These are phyloP conservation scores for Ophiostoma sp. DNA, from an alignment of 2,329 filamentous ascomycete genomes.

Conservation along the genomic window DNA sequence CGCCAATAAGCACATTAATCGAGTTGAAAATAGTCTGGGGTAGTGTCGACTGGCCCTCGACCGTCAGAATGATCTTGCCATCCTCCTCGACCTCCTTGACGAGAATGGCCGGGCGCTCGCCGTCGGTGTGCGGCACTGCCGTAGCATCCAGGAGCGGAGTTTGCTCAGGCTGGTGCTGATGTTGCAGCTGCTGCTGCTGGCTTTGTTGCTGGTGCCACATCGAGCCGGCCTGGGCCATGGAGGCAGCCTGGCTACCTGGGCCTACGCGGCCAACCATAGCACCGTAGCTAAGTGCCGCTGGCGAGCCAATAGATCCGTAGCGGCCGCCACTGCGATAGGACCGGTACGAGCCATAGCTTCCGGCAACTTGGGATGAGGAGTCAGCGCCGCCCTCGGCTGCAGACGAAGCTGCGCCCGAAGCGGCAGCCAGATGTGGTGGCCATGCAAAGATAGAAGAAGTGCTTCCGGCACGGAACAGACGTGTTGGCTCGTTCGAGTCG, in stretches of 20 bases:
- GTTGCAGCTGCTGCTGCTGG: slow-evolving; percentile 9
- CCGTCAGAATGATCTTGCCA: slow-evolving; percentile 73
- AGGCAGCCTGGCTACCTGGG: slow-evolving; percentile 30
- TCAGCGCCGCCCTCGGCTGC: slow-evolving; percentile 11
- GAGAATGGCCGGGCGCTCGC: slow-evolving; percentile 67
- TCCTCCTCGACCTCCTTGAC: slow-evolving; percentile 86
- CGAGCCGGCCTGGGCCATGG: slow-evolving; percentile 48
- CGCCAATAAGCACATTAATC: slow-evolving; percentile 85
- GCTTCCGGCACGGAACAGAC: slow-evolving; percentile 33
- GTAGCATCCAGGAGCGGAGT: slow-evolving; percentile 30
- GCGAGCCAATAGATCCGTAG: not conserved
- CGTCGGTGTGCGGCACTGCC: slow-evolving; percentile 40
- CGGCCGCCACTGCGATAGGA: slow-evolving; percentile 36
- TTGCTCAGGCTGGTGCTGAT: not conserved
- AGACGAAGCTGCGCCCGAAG: slow-evolving; percentile 15
- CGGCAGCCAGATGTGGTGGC: slow-evolving; percentile 56
- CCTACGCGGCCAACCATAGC: slow-evolving; percentile 31
- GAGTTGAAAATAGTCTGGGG: slow-evolving; percentile 96
- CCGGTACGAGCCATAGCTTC: slow-evolving; percentile 51
- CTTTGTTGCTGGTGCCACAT: slow-evolving; percentile 52
- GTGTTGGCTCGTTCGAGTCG: slow-evolving; percentile 35
- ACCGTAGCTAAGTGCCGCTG: slow-evolving; percentile 42
- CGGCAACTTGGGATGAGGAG: slow-evolving; percentile 18
- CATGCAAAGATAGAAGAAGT: slow-evolving; percentile 51
- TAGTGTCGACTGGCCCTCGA: slow-evolving; percentile 90